Percentiles rank a stretch among this genome's conserved stretches.
These are phyloP conservation scores for Myriosclerotinia curreyana DNA, from an alignment of 2,329 filamentous ascomycete genomes.

Conservation along the genomic window DNA sequence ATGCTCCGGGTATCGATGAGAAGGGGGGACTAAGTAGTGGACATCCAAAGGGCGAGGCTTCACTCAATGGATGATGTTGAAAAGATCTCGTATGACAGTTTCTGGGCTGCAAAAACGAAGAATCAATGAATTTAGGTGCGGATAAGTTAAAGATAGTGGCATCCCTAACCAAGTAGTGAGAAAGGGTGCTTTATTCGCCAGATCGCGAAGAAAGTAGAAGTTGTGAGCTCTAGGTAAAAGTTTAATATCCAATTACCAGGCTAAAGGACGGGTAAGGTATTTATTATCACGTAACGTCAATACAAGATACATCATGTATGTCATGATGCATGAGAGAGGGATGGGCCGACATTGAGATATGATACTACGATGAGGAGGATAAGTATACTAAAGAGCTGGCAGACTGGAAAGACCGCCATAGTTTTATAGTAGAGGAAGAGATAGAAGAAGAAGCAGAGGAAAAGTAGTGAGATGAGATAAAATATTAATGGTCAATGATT, in stretches of 20 bases:
- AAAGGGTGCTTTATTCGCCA: background rate
- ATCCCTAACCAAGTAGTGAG: background rate
- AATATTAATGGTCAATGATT: background rate
- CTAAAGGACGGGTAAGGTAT: background rate
- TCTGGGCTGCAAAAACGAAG: background rate
- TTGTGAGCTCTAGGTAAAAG: background rate
- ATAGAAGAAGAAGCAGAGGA: too few relatives aligned
- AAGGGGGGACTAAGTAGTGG: slow-evolving; percentile 24
- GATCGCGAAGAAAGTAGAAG: background rate
- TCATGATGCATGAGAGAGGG: too few relatives aligned
- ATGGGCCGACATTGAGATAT: background rate
- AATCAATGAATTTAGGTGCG: background rate
- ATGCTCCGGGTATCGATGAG: slow-evolving; percentile 46
- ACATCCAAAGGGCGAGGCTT: slow-evolving; percentile 7
- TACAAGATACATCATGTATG: background rate
- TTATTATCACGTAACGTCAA: background rate
- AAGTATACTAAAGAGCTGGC: background rate
- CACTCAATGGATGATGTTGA: slow-evolving; percentile 4
- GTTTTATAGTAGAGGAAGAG: background rate
- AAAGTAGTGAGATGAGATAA: background rate
- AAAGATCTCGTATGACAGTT: background rate
- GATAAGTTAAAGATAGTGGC: background rate
- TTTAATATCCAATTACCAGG: background rate
- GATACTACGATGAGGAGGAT: background rate
- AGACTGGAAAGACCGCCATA: background rate